phyloP scores from a whole-genome alignment of 169 alveolate species.

The Eimeria mitis region DNA sequence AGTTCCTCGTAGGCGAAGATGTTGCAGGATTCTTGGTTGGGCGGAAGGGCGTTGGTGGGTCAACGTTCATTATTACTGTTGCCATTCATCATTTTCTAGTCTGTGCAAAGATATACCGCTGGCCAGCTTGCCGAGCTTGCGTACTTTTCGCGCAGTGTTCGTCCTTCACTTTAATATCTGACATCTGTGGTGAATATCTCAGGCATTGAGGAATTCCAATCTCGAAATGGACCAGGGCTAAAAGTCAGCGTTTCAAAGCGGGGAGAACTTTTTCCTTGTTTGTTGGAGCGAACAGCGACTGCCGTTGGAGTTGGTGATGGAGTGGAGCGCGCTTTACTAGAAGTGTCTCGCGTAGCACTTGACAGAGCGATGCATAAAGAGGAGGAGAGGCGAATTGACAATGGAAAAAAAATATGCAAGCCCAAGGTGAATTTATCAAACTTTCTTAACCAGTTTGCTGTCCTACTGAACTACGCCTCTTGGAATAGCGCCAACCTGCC shows the following conservation, averaged over 20 bases:
- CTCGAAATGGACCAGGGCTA: conserved; percentile 80
- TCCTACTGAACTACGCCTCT: not conserved
- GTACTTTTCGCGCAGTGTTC: not conserved
- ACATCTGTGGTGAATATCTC: not conserved
- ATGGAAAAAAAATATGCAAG: conserved; percentile 76
- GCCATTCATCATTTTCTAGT: not conserved
- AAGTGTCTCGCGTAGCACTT: conserved; percentile 65
- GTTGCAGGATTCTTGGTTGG: conserved; percentile 81
- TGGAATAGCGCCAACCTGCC: not conserved
- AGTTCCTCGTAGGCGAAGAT: conserved; percentile 80
- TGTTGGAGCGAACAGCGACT: conserved; percentile 77
- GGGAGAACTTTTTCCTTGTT: conserved; percentile 76
- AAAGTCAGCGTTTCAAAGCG: conserved; percentile 73
- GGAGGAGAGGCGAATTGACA: conserved; percentile 77
- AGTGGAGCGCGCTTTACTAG: conserved; percentile 68
- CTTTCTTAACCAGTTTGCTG: not conserved
- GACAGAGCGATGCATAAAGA: conserved; percentile 80
- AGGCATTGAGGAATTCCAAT: conserved; percentile 80
- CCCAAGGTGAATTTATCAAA: conserved; percentile 41
- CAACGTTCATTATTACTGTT: not conserved
- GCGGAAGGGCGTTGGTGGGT: conserved; percentile 74
- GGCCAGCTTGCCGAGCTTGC: not conserved
- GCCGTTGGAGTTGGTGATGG: conserved; percentile 80
- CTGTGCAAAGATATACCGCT: not conserved
- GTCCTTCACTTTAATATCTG: not conserved